Percentiles rank a stretch among this genome's conserved stretches.
phyloP scores from a whole-genome alignment of 176 grass and related monocot species.

The Hsuehochloa calcarea region DNA sequence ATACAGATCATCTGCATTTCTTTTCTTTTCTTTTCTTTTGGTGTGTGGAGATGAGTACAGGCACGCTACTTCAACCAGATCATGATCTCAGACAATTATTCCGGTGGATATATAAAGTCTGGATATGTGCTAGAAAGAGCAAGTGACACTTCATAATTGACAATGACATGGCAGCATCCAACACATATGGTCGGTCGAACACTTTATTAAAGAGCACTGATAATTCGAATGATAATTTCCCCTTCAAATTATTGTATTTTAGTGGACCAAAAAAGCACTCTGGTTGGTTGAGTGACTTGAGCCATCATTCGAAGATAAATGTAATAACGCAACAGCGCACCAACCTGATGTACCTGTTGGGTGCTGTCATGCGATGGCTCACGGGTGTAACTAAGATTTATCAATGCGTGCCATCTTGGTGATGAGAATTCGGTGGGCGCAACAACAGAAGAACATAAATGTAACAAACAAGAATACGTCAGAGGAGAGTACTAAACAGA shows the following conservation, averaged over 20 bases:
- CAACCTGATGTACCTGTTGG: no score
- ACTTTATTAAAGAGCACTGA: not conserved
- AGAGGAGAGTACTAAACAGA: no score
- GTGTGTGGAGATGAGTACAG: not conserved
- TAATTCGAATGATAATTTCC: not conserved
- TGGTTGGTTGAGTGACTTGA: not conserved
- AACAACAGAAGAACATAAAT: not conserved
- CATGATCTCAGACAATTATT: not conserved
- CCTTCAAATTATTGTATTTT: not conserved
- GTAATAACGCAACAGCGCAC: no score
- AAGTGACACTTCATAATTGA: not conserved
- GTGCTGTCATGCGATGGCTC: not conserved
- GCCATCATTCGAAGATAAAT: no score
- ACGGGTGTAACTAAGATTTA: not conserved
- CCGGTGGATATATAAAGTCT: not conserved
- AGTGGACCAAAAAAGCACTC: not conserved
- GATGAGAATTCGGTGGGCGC: not conserved
- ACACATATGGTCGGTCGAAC: not conserved
- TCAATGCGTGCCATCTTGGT: not conserved
- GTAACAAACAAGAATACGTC: not conserved
- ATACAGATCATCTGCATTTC: not conserved
- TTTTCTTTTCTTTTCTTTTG: not conserved
- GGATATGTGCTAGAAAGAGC: not conserved
- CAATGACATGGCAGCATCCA: not conserved
- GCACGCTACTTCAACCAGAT: not conserved